Conservation (phyloP, 352 stramenopile species). For the Globisporangium viniferum region DNA sequence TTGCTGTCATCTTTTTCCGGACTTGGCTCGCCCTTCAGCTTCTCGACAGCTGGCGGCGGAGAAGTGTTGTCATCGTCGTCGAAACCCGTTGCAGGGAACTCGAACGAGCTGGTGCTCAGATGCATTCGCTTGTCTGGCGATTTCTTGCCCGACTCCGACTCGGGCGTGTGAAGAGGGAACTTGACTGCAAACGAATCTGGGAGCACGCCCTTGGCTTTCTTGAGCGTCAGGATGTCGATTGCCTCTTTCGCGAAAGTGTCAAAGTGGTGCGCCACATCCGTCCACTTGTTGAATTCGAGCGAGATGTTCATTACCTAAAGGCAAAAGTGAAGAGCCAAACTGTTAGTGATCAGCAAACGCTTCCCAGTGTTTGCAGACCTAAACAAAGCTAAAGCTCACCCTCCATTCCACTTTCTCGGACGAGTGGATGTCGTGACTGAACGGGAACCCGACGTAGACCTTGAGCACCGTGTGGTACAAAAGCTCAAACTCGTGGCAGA, state of each 20-base stretch:
- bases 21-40: slow-evolving; percentile 17
- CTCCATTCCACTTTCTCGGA: slow-evolving; percentile 86
- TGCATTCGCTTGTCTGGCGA: slow-evolving; percentile 37
- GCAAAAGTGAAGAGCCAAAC: neutral
- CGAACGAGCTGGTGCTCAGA: slow-evolving; percentile 29
- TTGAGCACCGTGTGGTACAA: slow-evolving; percentile 70
- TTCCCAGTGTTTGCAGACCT: neutral
- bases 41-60: slow-evolving; percentile 13
- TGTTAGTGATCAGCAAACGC: neutral
- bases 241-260: slow-evolving; percentile 72
- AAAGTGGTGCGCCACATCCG: slow-evolving; percentile 52
- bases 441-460: slow-evolving; percentile 82
- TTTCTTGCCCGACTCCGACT: slow-evolving; percentile 44
- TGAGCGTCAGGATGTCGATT: slow-evolving; percentile 60
- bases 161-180: slow-evolving; percentile 56
- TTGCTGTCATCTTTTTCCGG: slow-evolving; percentile 26
- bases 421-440: slow-evolving; percentile 84
- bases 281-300: slow-evolving; percentile 40
- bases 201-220: slow-evolving; percentile 55
- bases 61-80: slow-evolving; percentile 21
- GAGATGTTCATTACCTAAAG: slow-evolving; percentile 65
- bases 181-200: slow-evolving; percentile 59
- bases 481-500: slow-evolving; percentile 52
- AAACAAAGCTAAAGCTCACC: slow-evolving; percentile 25
- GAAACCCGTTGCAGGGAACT: slow-evolving; percentile 31